Conservation (phyloP, 108 stramenopile species). For the Nannochloropsis salina region DNA sequence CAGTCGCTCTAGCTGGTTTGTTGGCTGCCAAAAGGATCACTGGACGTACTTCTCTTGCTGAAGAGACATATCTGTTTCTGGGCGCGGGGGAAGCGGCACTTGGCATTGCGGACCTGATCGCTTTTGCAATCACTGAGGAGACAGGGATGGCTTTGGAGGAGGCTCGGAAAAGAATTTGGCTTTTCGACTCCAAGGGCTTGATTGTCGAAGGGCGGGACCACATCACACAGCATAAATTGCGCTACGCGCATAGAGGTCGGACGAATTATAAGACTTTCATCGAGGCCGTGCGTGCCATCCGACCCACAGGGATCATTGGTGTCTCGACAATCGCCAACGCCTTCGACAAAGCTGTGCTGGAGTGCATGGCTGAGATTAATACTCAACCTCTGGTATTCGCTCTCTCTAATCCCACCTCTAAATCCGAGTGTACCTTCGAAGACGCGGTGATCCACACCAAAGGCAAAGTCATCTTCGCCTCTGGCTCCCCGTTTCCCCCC, state of each 20-base stretch:
- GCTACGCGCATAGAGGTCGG: constrained; percentile 56
- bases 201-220: constrained; percentile 47
- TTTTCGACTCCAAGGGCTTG: constrained; percentile 63
- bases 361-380: constrained; percentile 64
- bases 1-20: constrained; percentile 49
- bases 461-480: constrained; percentile 82
- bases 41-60: constrained; percentile 23
- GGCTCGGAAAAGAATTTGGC: constrained; percentile 53
- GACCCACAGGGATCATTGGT: constrained; percentile 38
- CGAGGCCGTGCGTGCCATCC: constrained; percentile 48
- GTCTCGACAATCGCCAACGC: constrained; percentile 44
- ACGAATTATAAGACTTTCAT: constrained; percentile 31
- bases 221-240: constrained; percentile 60
- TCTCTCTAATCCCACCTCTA: constrained; percentile 89
- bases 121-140: constrained; percentile 6
- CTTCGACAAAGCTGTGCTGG: constrained; percentile 42
- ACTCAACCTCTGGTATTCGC: constrained; percentile 89
- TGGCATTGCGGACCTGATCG: constrained; percentile 48
- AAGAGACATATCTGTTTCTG: constrained; percentile 45
- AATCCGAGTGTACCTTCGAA: constrained; percentile 90
- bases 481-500: constrained; percentile 90
- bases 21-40: constrained; percentile 37
- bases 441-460: constrained; percentile 95
- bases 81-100: constrained; percentile 55
- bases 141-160: constrained; percentile 51